phyloP scores from a whole-genome alignment of 495 filamentous ascomycete species.

The Aspergillus olivimuriae region DNA sequence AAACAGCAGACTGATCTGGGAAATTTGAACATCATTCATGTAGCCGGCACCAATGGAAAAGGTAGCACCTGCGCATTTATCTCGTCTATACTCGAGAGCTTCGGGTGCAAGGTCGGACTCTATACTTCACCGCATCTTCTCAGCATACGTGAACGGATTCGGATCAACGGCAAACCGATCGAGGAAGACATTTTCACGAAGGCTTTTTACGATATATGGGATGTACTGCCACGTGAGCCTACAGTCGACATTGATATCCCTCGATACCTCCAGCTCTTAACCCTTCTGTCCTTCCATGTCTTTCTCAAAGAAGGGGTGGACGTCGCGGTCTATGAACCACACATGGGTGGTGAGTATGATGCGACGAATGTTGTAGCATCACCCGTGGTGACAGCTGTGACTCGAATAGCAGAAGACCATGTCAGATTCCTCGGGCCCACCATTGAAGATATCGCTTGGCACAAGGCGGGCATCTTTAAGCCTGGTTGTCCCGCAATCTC shows the following conservation, averaged over 20 bases:
- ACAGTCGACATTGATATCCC: background rate
- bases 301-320: constrained; percentile 62
- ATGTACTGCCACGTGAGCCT: constrained; percentile 5
- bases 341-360: constrained; percentile 51
- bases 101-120: constrained; percentile 54
- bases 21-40: constrained; percentile 60
- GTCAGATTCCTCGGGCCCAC: background rate
- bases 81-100: constrained; percentile 36
- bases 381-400: background rate
- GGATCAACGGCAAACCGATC: background rate
- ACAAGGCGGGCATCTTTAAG: constrained; percentile 2
- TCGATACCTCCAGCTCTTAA: constrained; percentile 53
- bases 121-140: constrained; percentile 71
- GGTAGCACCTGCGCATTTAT: constrained; percentile 37
- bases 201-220: constrained; percentile 4
- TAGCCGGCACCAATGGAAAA: constrained; percentile 83
- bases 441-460: constrained; percentile 1
- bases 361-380: background rate
- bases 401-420: background rate
- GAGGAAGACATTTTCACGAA: constrained; percentile 4
- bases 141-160: background rate
- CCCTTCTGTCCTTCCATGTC: constrained; percentile 64
- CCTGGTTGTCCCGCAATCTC: background rate
- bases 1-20: background rate
- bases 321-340: constrained; percentile 63